phyloP scores from a whole-genome alignment of 83 land plant species.

The Thuja plicata region DNA sequence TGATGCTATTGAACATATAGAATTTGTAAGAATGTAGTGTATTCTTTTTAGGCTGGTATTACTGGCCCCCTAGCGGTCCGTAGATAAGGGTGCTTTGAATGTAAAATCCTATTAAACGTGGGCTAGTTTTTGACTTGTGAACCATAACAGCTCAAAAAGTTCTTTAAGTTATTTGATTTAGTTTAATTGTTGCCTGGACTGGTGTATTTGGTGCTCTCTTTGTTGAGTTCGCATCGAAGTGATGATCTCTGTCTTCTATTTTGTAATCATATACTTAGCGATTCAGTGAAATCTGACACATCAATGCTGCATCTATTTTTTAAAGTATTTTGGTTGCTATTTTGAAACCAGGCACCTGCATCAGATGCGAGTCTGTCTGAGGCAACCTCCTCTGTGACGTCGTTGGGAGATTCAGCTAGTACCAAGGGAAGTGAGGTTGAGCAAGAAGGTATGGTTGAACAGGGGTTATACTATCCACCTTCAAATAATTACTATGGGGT shows the following conservation, averaged over 20 bases:
- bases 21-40: not conserved
- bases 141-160: not conserved
- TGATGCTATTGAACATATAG: not conserved
- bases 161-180: not conserved
- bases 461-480: slow-evolving; percentile 22
- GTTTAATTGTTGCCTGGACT: not conserved
- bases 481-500: slow-evolving; percentile 22
- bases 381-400: slow-evolving; percentile 26
- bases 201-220: not conserved
- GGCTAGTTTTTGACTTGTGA: not conserved
- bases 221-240: not conserved
- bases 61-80: not conserved
- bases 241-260: not conserved
- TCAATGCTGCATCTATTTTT: not conserved
- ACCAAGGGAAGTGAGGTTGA: slow-evolving; percentile 29
- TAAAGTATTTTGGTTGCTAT: not conserved
- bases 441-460: slow-evolving; percentile 20
- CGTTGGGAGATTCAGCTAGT: slow-evolving; percentile 22
- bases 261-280: too few species aligned
- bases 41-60: not conserved
- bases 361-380: slow-evolving; percentile 21
- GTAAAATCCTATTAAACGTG: not conserved
- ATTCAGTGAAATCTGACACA: not conserved
- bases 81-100: not conserved
- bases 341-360: slow-evolving; percentile 11